These are phyloP conservation scores for Yarrowia sp. DNA, from an alignment of 805 yeast genomes.

Conservation along the genomic window DNA sequence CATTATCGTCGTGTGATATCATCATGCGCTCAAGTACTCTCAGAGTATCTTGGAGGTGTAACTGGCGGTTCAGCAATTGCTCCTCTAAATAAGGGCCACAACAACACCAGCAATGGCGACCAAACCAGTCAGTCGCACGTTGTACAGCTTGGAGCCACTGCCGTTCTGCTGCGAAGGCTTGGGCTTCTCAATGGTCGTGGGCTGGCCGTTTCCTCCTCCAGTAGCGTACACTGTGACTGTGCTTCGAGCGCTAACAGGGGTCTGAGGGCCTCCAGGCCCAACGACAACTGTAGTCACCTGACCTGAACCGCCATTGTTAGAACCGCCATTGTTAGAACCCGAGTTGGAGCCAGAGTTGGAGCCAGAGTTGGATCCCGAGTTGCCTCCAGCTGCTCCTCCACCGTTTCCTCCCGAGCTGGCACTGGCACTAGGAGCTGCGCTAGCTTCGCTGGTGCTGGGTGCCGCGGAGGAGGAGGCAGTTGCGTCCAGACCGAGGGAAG, in stretches of 20 bases:
- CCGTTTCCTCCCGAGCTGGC: not conserved
- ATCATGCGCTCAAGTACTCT: not conserved
- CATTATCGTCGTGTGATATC: slow-evolving; percentile 1
- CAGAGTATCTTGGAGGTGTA: not conserved
- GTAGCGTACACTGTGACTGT: slow-evolving; percentile 14
- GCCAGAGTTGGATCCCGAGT: slow-evolving; percentile 3
- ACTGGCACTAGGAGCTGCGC: not conserved
- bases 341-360: not conserved
- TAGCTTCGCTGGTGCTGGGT: slow-evolving; percentile 1
- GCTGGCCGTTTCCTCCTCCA: slow-evolving; percentile 1
- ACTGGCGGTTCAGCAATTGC: not conserved
- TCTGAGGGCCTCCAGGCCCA: not conserved
- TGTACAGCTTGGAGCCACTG: slow-evolving; percentile 4
- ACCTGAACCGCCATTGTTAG: not conserved
- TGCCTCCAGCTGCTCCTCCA: not conserved
- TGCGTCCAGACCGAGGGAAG: slow-evolving; percentile 17
- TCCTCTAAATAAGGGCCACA: slow-evolving; percentile 6
- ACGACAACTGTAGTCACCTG: slow-evolving; percentile 2
- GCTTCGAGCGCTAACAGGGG: slow-evolving; percentile 5
- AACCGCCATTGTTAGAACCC: not conserved
- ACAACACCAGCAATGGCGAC: slow-evolving; percentile 16
- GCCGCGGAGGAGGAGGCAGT: not conserved
- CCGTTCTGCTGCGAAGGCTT: slow-evolving; percentile 2
- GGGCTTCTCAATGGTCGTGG: slow-evolving; percentile 25
- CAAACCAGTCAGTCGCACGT: slow-evolving; percentile 7